Evolutionary conservation across 352 stramenopile genomes (phyloP).

Genomic region (Thraustochytrium striatum): DNA sequence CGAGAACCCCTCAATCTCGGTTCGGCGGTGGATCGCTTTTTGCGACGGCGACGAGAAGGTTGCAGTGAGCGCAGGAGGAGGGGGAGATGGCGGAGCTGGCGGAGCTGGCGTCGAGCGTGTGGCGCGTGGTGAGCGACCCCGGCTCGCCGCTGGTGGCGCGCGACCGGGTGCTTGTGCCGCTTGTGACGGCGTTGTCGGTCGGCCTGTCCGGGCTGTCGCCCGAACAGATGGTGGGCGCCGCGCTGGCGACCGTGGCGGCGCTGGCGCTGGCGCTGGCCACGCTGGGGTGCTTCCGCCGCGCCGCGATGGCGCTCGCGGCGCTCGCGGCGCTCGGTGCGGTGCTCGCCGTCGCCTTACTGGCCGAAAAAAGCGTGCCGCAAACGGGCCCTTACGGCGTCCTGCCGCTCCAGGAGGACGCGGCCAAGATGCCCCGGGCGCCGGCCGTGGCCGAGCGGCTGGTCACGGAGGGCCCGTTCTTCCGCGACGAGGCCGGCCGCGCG

Average conservation of each 20-base stretch:
- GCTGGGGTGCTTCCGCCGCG: background rate
- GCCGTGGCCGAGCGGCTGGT: background rate
- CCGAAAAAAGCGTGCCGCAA: background rate
- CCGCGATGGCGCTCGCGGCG: background rate
- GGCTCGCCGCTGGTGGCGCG: background rate
- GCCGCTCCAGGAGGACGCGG: background rate
- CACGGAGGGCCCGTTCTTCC: conserved; percentile 56
- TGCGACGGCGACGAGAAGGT: too few species aligned
- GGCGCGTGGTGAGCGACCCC: background rate
- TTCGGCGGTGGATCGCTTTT: too few species aligned
- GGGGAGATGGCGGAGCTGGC: background rate
- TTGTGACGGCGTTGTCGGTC: conserved; percentile 12
- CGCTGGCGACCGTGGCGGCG: background rate
- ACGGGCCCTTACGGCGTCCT: background rate
- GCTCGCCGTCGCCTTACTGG: background rate
- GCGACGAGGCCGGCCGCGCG: conserved; percentile 70
- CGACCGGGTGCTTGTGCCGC: conserved; percentile 3
- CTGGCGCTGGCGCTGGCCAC: background rate
- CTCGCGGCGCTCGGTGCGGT: background rate
- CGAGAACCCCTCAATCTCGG: too few species aligned
- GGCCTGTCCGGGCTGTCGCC: background rate
- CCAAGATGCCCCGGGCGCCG: background rate
- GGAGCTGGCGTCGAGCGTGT: background rate
- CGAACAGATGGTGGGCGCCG: conserved; percentile 8
- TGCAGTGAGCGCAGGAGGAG: background rate